These are phyloP conservation scores for Mortierella claussenii DNA, from an alignment of 192 early-diverging fungal species.

Conservation along the genomic window DNA sequence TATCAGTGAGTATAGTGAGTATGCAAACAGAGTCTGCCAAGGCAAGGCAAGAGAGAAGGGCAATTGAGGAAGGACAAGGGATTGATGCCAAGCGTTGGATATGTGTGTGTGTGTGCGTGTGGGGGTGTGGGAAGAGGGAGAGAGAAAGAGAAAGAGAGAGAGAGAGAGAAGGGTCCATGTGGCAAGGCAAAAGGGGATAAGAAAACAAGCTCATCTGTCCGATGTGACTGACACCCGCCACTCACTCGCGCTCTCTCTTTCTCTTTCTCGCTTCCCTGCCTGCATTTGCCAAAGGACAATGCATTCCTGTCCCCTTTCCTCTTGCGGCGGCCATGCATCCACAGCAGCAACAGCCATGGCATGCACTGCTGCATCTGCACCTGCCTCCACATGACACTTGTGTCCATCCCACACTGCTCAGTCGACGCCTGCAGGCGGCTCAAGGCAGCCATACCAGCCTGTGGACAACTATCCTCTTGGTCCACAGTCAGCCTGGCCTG, in stretches of 20 bases:
- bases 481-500: conserved; percentile 3
- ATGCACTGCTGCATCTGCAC: conserved; percentile 1
- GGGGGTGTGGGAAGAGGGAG: not conserved
- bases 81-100: too few relatives aligned
- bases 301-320: not conserved
- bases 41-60: too few relatives aligned
- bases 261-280: too few relatives aligned
- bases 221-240: too few relatives aligned
- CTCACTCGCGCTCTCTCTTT: too few relatives aligned
- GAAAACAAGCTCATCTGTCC: too few relatives aligned
- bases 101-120: too few relatives aligned
- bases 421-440: not conserved
- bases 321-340: not conserved
- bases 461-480: not conserved
- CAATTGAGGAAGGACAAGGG: too few relatives aligned
- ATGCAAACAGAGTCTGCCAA: too few relatives aligned
- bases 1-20: too few relatives aligned
- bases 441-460: not conserved
- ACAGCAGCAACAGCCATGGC: conserved; percentile 9
- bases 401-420: not conserved
- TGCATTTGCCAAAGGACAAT: not conserved
- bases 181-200: too few relatives aligned
- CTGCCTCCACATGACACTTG: not conserved
- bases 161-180: not conserved
- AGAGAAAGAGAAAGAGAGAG: not conserved